Percentiles rank a stretch among this genome's conserved stretches.
phyloP scores from a whole-genome alignment of 2,329 filamentous ascomycete genomes.

The Verticillium klebahnii region DNA sequence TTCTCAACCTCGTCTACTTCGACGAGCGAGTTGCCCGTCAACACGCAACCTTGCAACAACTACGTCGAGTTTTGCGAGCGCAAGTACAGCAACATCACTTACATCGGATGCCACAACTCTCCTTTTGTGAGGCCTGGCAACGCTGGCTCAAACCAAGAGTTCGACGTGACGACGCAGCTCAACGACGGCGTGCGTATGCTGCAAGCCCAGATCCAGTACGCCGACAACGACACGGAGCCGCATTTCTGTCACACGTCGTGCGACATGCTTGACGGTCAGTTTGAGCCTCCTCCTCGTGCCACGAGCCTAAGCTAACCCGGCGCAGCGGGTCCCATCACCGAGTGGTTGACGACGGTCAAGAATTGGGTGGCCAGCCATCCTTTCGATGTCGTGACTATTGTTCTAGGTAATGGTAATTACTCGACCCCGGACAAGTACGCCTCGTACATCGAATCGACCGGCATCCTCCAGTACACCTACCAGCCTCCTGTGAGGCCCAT shows the following conservation, averaged over 20 bases:
- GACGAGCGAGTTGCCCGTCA: slow-evolving; percentile 46
- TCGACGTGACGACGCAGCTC: slow-evolving; percentile 65
- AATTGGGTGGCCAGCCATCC: slow-evolving; percentile 73
- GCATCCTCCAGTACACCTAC: slow-evolving; percentile 70
- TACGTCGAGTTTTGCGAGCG: slow-evolving; percentile 71
- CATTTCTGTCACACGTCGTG: slow-evolving; percentile 87
- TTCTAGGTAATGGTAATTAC: slow-evolving; percentile 77
- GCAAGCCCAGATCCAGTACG: slow-evolving; percentile 60
- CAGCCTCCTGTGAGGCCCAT: slow-evolving; percentile 67
- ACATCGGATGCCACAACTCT: slow-evolving; percentile 76
- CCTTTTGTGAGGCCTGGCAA: slow-evolving; percentile 69
- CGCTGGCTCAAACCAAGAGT: slow-evolving; percentile 69
- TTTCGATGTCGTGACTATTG: slow-evolving; percentile 81
- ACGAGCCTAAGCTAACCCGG: slow-evolving; percentile 1
- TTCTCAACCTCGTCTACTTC: slow-evolving; percentile 34
- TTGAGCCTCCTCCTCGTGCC: neutral
- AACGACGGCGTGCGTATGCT: slow-evolving; percentile 69
- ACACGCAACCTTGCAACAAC: slow-evolving; percentile 77
- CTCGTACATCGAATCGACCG: slow-evolving; percentile 64
- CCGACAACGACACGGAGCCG: slow-evolving; percentile 41
- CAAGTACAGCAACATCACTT: slow-evolving; percentile 77
- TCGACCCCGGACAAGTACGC: slow-evolving; percentile 55
- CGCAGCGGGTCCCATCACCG: slow-evolving; percentile 64
- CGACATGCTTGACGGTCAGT: slow-evolving; percentile 60
- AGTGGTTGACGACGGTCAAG: slow-evolving; percentile 65